A percentile compares a stretch with the other conserved stretches of the same genome.
Conservation (phyloP, 2,329 filamentous ascomycete species). For the Alternaria alternata region DNA sequence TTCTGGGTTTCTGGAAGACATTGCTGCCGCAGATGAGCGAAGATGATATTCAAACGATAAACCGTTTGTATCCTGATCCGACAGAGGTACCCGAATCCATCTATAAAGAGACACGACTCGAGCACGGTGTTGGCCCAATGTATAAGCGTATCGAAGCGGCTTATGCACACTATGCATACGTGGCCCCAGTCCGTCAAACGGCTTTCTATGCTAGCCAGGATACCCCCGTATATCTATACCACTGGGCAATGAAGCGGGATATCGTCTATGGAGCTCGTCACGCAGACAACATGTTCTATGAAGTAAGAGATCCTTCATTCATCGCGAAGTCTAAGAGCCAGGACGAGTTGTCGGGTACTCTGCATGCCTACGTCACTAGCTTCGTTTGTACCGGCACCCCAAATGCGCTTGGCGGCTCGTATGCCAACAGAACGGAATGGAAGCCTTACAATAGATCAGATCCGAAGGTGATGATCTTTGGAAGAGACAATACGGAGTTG, state of each 20-base stretch:
- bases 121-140: slow-evolving; percentile 54
- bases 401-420: slow-evolving; percentile 29
- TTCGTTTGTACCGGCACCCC: slow-evolving; percentile 46
- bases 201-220: slow-evolving; percentile 54
- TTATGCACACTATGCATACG: slow-evolving; percentile 71
- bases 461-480: slow-evolving; percentile 61
- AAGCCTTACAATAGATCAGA: slow-evolving; percentile 21
- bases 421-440: slow-evolving; percentile 30
- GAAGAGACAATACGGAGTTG: slow-evolving; percentile 66
- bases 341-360: slow-evolving; percentile 36
- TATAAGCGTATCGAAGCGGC: slow-evolving; percentile 67
- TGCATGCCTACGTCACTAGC: slow-evolving; percentile 43
- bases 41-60: slow-evolving; percentile 63
- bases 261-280: slow-evolving; percentile 45
- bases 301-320: slow-evolving; percentile 35
- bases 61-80: slow-evolving; percentile 70
- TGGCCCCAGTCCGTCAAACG: slow-evolving; percentile 69
- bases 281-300: slow-evolving; percentile 48
- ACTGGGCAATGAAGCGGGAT: slow-evolving; percentile 63
- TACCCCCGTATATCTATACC: slow-evolving; percentile 64
- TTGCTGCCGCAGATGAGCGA: slow-evolving; percentile 67
- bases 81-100: slow-evolving; percentile 50
- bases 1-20: slow-evolving; percentile 66
- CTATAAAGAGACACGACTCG: slow-evolving; percentile 53
- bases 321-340: slow-evolving; percentile 37